These are phyloP conservation scores for Prinsepia uniflora DNA, from an alignment of 306 rosid genomes.

Conservation along the genomic window DNA sequence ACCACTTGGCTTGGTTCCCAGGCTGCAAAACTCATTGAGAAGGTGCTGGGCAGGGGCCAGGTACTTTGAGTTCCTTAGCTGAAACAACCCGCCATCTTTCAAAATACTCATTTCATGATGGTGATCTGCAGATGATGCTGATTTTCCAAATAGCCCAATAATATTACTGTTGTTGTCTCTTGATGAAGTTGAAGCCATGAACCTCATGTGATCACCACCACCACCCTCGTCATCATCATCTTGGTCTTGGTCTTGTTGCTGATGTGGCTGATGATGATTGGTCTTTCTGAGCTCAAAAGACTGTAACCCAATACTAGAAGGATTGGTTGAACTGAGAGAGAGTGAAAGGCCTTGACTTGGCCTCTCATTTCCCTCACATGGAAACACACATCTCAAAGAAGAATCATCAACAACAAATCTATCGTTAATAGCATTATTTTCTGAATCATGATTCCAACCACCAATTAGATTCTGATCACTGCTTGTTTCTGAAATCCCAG, in stretches of 20 bases:
- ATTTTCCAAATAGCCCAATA: conserved; percentile 11
- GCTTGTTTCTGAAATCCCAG: conserved; percentile 45
- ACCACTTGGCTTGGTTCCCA: conserved; percentile 42
- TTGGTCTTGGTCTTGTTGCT: conserved; percentile 13
- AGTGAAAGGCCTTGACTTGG: conserved; percentile 96
- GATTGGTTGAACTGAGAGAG: conserved; percentile 66
- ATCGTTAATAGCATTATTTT: conserved; percentile 12
- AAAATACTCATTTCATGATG: background rate
- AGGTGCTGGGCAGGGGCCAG: conserved; percentile 67
- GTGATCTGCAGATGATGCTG: background rate
- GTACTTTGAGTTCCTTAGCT: conserved; percentile 59
- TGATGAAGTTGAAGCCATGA: background rate
- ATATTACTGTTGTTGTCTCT: background rate
- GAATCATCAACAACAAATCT: conserved; percentile 63
- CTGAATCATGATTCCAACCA: conserved; percentile 19
- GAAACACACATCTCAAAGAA: conserved; percentile 68
- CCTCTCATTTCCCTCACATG: conserved; percentile 74
- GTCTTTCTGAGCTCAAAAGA: conserved; percentile 66
- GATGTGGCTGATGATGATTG: conserved; percentile 21
- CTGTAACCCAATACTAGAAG: conserved; percentile 61
- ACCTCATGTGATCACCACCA: background rate
- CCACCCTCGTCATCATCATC: background rate
- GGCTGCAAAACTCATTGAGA: conserved; percentile 80
- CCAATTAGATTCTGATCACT: conserved; percentile 31
- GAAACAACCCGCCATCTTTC: conserved; percentile 36